A percentile compares a stretch with the other conserved stretches of the same genome.
Conservation (phyloP, 2,329 filamentous ascomycete genomes). For the Xylariaceae sp. region DNA sequence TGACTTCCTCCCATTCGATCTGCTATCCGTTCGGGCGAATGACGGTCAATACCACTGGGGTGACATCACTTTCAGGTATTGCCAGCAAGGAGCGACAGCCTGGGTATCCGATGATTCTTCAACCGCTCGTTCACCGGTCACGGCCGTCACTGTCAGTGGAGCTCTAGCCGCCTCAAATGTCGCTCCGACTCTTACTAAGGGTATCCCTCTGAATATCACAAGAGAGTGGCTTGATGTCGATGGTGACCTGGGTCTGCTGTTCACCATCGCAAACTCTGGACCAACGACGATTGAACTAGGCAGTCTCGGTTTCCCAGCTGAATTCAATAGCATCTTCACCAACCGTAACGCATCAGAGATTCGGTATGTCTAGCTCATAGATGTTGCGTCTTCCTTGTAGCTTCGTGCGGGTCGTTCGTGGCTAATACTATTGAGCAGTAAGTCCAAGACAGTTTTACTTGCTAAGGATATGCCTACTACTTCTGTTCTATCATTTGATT, state of each 20-base stretch:
- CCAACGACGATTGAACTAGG: slow-evolving; percentile 46
- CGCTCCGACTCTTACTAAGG: slow-evolving; percentile 36
- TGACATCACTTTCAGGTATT: slow-evolving; percentile 54
- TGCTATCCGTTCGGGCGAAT: slow-evolving; percentile 42
- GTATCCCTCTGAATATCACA: slow-evolving; percentile 43
- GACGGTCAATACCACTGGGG: slow-evolving; percentile 57
- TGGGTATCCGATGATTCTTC: slow-evolving; percentile 50
- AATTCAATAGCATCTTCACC: slow-evolving; percentile 61
- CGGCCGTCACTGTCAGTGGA: slow-evolving; percentile 20
- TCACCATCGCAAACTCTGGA: slow-evolving; percentile 47
- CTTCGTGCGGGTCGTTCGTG: too few species aligned
- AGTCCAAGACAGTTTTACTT: too few species aligned
- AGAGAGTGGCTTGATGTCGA: slow-evolving; percentile 48
- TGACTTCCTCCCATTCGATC: slow-evolving; percentile 53
- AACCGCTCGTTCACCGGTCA: slow-evolving; percentile 35
- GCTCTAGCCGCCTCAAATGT: slow-evolving; percentile 39
- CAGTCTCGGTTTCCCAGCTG: slow-evolving; percentile 53
- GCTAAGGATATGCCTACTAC: too few species aligned
- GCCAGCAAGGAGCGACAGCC: slow-evolving; percentile 30
- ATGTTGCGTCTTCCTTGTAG: not conserved
- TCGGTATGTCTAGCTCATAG: slow-evolving; percentile 11
- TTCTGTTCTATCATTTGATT: not conserved
- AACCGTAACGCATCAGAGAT: slow-evolving; percentile 45
- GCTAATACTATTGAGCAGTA: too few species aligned
- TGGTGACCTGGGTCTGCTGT: slow-evolving; percentile 47